Evolutionary conservation across 2,329 filamentous ascomycete genomes (phyloP).

Genomic region (Emergomyces africanus): DNA sequence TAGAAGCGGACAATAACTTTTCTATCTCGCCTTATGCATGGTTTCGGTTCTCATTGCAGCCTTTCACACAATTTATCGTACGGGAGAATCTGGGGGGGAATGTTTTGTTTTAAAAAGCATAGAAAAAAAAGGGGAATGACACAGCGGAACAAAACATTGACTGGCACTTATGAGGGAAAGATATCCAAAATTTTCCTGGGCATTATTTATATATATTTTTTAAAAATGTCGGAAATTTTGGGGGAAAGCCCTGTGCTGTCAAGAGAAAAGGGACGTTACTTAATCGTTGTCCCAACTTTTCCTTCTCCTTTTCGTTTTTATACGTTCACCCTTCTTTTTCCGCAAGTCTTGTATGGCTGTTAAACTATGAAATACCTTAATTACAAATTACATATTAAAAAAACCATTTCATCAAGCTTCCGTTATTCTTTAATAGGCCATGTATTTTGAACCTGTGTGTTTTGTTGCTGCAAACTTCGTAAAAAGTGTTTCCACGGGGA

Average conservation of each 20-base stretch:
- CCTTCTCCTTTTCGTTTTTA: not conserved
- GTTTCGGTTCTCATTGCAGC: not conserved
- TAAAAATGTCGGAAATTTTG: conserved; percentile 29
- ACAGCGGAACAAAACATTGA: conserved; percentile 42
- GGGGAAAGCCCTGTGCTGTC: conserved; percentile 98
- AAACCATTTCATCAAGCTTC: not conserved
- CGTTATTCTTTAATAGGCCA: not conserved
- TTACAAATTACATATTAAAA: not conserved
- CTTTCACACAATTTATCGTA: not conserved
- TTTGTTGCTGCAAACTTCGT: not conserved
- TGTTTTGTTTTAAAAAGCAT: not conserved
- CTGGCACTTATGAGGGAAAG: conserved; percentile 98
- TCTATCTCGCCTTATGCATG: not conserved
- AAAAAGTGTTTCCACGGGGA: not conserved
- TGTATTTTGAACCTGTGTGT: not conserved
- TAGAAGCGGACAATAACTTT: not conserved
- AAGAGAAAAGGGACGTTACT: conserved; percentile 63
- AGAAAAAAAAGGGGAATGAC: conserved; percentile 5
- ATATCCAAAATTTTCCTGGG: conserved; percentile 50
- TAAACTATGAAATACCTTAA: not conserved
- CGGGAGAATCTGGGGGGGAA: not conserved
- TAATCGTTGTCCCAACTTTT: conserved; percentile 55
- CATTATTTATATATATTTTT: conserved; percentile 20
- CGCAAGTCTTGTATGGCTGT: not conserved
- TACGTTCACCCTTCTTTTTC: not conserved